Evolutionary conservation across 108 stramenopile genomes (phyloP).

Genomic region (Skeletonema marinoi): DNA sequence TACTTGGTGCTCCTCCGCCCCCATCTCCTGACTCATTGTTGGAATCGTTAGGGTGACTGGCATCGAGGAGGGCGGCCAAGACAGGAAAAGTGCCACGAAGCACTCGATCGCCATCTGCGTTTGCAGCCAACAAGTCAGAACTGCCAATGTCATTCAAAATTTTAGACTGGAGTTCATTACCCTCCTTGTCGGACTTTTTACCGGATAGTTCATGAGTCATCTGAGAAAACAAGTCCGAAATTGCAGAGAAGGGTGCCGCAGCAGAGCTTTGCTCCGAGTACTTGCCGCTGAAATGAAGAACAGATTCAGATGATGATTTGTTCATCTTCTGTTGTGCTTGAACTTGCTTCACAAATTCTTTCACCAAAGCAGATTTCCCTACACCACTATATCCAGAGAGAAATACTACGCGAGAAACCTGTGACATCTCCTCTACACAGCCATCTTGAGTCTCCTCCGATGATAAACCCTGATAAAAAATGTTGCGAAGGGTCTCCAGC

Average conservation of each 20-base stretch:
- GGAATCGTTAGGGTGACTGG: neutral
- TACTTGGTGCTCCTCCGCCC: neutral
- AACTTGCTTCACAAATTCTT: constrained; percentile 17
- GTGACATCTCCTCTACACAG: neutral
- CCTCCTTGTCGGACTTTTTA: neutral
- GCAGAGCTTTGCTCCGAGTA: constrained; percentile 20
- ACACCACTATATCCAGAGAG: constrained; percentile 31
- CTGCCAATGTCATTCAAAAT: neutral
- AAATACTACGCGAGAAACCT: constrained; percentile 14
- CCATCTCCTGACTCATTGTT: neutral
- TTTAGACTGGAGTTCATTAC: neutral
- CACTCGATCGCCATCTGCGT: constrained; percentile 1
- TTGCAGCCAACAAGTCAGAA: neutral
- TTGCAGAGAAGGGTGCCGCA: constrained; percentile 4
- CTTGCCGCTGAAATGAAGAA: constrained; percentile 6
- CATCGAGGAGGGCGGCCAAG: constrained; percentile 2
- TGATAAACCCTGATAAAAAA: neutral
- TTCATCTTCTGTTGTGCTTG: constrained; percentile 7
- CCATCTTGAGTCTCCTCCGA: neutral
- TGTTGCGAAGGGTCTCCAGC: constrained; percentile 12
- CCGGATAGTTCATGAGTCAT: neutral
- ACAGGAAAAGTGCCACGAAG: constrained; percentile 8
- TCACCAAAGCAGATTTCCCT: constrained; percentile 32
- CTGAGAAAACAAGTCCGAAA: neutral
- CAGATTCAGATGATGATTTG: neutral